phyloP scores from a whole-genome alignment of 2,329 filamentous ascomycete species.

The Chalara sp. region DNA sequence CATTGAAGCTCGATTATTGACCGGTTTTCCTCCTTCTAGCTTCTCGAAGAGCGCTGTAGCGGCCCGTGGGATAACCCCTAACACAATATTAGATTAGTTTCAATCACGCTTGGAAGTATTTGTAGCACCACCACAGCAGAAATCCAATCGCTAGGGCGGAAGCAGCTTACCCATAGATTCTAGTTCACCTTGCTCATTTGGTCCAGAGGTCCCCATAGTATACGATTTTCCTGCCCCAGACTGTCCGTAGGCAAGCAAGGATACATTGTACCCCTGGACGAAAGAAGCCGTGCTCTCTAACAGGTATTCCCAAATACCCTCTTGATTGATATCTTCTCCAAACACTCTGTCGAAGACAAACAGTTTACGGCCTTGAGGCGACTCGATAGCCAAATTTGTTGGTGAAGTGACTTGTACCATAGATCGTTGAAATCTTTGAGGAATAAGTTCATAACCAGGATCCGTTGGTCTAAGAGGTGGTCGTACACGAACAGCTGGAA shows the following conservation, averaged over 20 bases:
- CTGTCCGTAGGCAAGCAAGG: constrained; percentile 91
- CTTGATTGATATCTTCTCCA: constrained; percentile 72
- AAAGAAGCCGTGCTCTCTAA: constrained; percentile 86
- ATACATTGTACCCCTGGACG: constrained; percentile 96
- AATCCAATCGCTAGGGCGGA: background rate
- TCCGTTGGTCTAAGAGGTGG: constrained; percentile 78
- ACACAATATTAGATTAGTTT: constrained; percentile 13
- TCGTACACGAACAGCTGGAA: constrained; percentile 80
- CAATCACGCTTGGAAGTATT: background rate
- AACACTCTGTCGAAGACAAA: constrained; percentile 98
- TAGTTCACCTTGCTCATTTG: constrained; percentile 63
- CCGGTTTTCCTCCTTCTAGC: constrained; percentile 50
- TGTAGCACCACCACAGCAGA: constrained; percentile 3
- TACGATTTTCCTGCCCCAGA: constrained; percentile 97
- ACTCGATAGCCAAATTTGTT: constrained; percentile 82
- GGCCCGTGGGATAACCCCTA: constrained; percentile 92
- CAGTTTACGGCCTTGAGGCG: constrained; percentile 84
- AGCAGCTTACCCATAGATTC: constrained; percentile 67
- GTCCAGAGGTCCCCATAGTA: constrained; percentile 95
- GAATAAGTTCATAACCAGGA: constrained; percentile 90
- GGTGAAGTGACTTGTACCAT: constrained; percentile 86
- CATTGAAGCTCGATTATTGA: constrained; percentile 56
- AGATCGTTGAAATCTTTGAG: constrained; percentile 86
- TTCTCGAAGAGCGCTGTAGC: constrained; percentile 83
- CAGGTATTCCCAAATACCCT: constrained; percentile 91